Conservation (phyloP, 306 rosid genomes). For the Biancaea sappan region DNA sequence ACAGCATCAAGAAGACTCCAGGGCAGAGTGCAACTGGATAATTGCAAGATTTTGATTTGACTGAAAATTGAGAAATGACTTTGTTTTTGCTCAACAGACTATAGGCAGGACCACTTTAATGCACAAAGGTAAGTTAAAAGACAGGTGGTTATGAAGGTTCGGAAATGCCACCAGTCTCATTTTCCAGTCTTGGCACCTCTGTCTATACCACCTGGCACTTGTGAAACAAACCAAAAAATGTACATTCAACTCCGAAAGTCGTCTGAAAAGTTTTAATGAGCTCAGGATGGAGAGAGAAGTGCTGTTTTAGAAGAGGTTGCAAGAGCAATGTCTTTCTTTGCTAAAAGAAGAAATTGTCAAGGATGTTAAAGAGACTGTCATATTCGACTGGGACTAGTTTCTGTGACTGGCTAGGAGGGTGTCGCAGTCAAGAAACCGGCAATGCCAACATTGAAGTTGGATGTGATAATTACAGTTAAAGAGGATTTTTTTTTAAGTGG, state of each 20-base stretch:
- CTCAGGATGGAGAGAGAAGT: constrained; percentile 2
- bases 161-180: constrained; percentile 14
- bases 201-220: background rate
- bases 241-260: background rate
- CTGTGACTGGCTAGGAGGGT: background rate
- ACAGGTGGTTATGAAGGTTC: background rate
- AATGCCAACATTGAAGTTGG: background rate
- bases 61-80: background rate
- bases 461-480: background rate
- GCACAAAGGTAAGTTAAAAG: constrained; percentile 3
- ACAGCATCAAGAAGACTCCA: constrained; percentile 57
- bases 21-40: constrained; percentile 72
- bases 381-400: background rate
- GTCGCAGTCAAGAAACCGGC: background rate
- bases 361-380: background rate
- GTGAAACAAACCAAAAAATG: background rate
- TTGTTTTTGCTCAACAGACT: background rate
- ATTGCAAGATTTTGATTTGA: constrained; percentile 17
- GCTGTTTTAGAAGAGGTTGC: background rate
- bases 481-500: background rate
- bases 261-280: background rate
- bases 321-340: background rate
- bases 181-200: background rate
- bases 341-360: background rate
- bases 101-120: background rate